Base-by-base conservation (phyloP, 352 stramenopile genomes). In the Globisporangium abappressorium region DNA sequence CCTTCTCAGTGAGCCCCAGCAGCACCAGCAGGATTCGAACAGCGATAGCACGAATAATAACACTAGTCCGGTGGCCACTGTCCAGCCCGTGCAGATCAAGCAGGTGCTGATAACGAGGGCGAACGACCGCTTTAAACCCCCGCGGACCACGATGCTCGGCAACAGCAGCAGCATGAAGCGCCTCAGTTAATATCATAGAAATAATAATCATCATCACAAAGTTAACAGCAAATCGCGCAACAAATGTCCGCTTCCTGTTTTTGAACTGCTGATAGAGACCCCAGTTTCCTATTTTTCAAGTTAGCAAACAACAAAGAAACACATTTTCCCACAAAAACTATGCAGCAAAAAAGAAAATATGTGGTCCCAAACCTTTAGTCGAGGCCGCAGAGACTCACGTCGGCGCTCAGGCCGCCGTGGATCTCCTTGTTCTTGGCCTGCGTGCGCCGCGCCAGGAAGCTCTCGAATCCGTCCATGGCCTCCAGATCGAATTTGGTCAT, bases 391-490 rank as follows among this genome's bases (percentile, higher is more conserved):
- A 95, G 75, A 70, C 85, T 94, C 63, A 90, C 72, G 74, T 95
- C 86, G 7, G 88, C 85, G 68, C 75, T 87, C 20, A 95, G 55
- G 1, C 88, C 88, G 49, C 83, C 85, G 61, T 93, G 84, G 60
- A 95, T 89, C 65, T 93, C 88, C 78, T 95, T 95, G 78, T 95
- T 91, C 69, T 95, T 95, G 46, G 91, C 75, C 64, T 83, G 72
- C 46, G 82, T 94, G 36, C 88, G 88, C n/a, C 88, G 80, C 63
- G 74, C 68, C 49, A 94, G 64, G 72, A 95, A 95, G 30, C 71
- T 73, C 12, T 93, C 79, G 49, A 92, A 86, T 38, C 88, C 86
- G 20, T 91, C 76, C 88, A 95, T 94, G 34, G 62, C 64, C 63
- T 93, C 83, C 9, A 95, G 63, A 7, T 95, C 83, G 24, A 84